A percentile compares a stretch with the other conserved stretches of the same genome.
Evolutionary conservation across 371 early-diverging fungal species (phyloP).

Genomic region (Coemansia sp.): DNA sequence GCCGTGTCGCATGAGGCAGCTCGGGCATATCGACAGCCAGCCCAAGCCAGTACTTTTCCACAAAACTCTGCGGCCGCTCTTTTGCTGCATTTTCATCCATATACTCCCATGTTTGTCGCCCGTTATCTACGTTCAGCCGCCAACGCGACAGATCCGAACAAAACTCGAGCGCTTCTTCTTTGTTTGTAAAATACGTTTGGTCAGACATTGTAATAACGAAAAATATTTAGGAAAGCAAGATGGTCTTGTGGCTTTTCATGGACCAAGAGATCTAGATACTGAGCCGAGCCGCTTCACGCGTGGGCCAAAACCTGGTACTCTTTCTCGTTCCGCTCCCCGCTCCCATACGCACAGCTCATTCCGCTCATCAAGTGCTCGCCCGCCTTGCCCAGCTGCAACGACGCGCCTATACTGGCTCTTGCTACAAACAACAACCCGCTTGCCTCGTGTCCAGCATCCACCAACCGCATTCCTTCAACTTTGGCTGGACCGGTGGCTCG

Average conservation of each 20-base stretch:
- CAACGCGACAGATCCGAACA: slow-evolving; percentile 51
- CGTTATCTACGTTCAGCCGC: slow-evolving; percentile 57
- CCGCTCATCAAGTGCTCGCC: slow-evolving; percentile 36
- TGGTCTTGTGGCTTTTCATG: not conserved
- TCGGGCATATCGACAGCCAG: slow-evolving; percentile 60
- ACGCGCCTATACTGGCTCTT: slow-evolving; percentile 45
- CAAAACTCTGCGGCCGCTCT: slow-evolving; percentile 72
- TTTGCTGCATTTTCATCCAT: slow-evolving; percentile 61
- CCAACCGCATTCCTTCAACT: slow-evolving; percentile 18
- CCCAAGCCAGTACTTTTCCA: slow-evolving; percentile 91
- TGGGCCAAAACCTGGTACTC: slow-evolving; percentile 4
- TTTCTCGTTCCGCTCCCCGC: slow-evolving; percentile 10
- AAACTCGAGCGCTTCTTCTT: slow-evolving; percentile 35
- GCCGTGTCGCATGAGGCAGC: slow-evolving; percentile 38
- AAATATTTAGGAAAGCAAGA: too few relatives aligned
- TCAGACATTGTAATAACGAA: slow-evolving; percentile 12
- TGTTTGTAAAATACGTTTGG: slow-evolving; percentile 43
- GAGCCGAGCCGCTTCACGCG: not conserved
- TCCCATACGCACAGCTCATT: slow-evolving; percentile 12
- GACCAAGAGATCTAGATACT: not conserved
- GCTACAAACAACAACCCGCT: slow-evolving; percentile 56
- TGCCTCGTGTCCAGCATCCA: slow-evolving; percentile 57
- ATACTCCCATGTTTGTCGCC: slow-evolving; percentile 95
- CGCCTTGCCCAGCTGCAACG: slow-evolving; percentile 56
- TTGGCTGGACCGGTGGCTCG: slow-evolving; percentile 38